Base-by-base conservation (phyloP, 352 stramenopile genomes). In the Phytophthora idaei region DNA sequence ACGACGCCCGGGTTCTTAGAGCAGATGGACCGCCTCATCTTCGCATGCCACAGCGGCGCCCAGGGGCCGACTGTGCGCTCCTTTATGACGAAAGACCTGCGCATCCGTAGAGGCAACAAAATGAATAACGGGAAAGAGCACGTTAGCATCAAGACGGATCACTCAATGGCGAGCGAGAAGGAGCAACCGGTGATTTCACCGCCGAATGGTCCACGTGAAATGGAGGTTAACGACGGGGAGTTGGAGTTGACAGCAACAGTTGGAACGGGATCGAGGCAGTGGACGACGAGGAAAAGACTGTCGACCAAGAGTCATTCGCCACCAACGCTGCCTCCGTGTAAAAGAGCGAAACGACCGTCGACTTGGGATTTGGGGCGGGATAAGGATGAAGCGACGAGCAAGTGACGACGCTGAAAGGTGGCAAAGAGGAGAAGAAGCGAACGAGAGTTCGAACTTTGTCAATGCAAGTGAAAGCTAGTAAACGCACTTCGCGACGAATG, bases 11-110 rank as follows among this genome's bases (percentile, higher is more conserved):
- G 81, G n/a, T 90, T 90, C 62, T 48, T 67, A 25, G 53, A 79
- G 70, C 75, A 90, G 48, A 90, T 90, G 81, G 81, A 89, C 53
- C 81, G 81, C 50, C 73, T 89, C 49, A 87, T 90, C 42, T 57
- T 87, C 32, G 79, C 81, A 12, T 90, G 81, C 60, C 79, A 89
- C 58, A 87, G 71, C 56, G 73, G 74, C 14, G 73, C 73, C 14
- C 73, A 75, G 0, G 76, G 80, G 42, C 31, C 54, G 25, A 63
- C 76, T 49, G 28, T 87, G 41, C 53, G 57, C 17, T 73, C 66
- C 1, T 73, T 84, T 8, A 72, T 87, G 47, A 88, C 73, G 10
- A 83, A 83, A 49, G 74, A 79, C 9, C 31, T 89, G 10, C 80
- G 65, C 48, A 85, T 89, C 60, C 28, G 66, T 41, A 34, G 66